A percentile compares a stretch with the other conserved stretches of the same genome.
phyloP scores from a whole-genome alignment of 768 basidiomycete genomes.

The Trametes coccinea region DNA sequence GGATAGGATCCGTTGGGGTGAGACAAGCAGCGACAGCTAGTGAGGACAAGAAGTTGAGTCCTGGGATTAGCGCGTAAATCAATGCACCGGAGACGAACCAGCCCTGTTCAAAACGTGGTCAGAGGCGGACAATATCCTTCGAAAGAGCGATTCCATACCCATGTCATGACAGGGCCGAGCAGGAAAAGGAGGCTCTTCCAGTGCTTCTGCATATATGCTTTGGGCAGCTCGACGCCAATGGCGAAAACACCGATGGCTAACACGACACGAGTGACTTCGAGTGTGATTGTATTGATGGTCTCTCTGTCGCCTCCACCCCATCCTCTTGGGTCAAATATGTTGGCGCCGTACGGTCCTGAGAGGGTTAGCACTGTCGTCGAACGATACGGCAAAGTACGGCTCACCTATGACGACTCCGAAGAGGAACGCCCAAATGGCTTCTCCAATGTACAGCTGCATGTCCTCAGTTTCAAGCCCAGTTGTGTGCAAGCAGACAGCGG shows the following conservation, averaged over 20 bases:
- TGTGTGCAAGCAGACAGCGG: background rate
- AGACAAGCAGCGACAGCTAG: constrained; percentile 91
- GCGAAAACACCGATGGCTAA: constrained; percentile 97
- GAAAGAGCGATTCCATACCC: constrained; percentile 54
- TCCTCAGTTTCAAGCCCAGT: constrained; percentile 2
- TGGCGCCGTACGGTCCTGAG: constrained; percentile 78
- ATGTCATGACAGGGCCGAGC: constrained; percentile 80
- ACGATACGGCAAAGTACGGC: background rate
- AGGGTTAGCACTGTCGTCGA: constrained; percentile 8
- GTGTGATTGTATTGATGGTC: constrained; percentile 70
- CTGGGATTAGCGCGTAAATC: constrained; percentile 90
- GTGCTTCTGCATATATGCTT: constrained; percentile 91
- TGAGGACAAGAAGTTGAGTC: constrained; percentile 84
- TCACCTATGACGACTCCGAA: constrained; percentile 88
- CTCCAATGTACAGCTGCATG: constrained; percentile 82
- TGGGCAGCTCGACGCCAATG: constrained; percentile 95
- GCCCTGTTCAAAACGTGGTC: constrained; percentile 51
- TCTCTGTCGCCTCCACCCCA: constrained; percentile 60
- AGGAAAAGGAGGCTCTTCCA: constrained; percentile 89
- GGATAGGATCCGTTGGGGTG: constrained; percentile 92
- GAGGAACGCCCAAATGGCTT: constrained; percentile 93
- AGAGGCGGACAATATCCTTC: background rate
- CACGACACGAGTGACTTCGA: constrained; percentile 90
- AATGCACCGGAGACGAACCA: constrained; percentile 93
- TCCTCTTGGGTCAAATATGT: constrained; percentile 76